Evolutionary conservation across 352 stramenopile species (phyloP), one percentile per base, ranked within the genome.

Genomic region (Phytopythium ostracodes): DNA sequence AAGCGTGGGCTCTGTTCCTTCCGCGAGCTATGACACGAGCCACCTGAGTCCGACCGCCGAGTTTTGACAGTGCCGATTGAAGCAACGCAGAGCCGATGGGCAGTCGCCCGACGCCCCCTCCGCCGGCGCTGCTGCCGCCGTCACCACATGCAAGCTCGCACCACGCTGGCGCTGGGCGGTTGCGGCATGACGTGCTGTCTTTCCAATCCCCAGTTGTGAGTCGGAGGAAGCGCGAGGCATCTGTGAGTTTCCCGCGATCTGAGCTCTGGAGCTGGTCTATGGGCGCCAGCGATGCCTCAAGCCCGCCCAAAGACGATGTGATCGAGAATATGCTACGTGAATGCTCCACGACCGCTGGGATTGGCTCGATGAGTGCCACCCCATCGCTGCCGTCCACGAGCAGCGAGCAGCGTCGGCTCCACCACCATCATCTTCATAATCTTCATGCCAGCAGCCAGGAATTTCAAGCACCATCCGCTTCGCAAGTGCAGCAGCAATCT

Each of bases 301-400:
- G 5, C 35, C 29, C 14, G 17, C 25, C 42, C n/a, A 68, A 77
- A 56, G 65, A 77, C 54, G 73, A 89, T 25, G 64, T 83, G 43
- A 72, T 88, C 44, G 78, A 86, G 65, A 74, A 33, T 22, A 84
- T 88, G 71, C 55, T 89, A 42, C 71, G 77, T 27, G 79, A 89
- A 51, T 81, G 75, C 44, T 68, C 77, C 22, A 53, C 52, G 6
- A 62, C 72, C 27, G 31, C 68, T 14, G 17, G 63, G 8, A 53
- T 67, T 6, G 63, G 63, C 14, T 59, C 59, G 1, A 18, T 58
- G 62, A 54, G 22, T 17, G 60, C 40, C 43, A 57, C 49, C 5
- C 60, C 27, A 15, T n/a, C 31, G 4, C 20, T 38, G 2, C 59
- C 24, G 10, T 18, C 42, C 2, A 22, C 5, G 29, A 14, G 7